phyloP scores from a whole-genome alignment of 1,284 basidiomycete genomes.

The Singerocomus rubriflavus region DNA sequence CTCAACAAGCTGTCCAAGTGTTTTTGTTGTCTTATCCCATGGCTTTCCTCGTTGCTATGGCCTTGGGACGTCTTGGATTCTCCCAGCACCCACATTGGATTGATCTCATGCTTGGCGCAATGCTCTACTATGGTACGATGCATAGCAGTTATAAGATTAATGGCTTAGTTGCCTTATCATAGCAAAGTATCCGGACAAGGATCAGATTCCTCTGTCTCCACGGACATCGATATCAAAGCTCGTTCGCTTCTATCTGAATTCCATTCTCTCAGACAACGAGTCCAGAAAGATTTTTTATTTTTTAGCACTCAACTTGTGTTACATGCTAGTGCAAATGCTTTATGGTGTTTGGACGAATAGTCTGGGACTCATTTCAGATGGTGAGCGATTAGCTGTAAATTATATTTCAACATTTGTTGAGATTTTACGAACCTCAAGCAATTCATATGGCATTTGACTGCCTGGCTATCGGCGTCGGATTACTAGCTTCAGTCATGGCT shows the following conservation, averaged over 20 bases:
- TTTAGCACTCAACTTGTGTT: slow-evolving; percentile 89
- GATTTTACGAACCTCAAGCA: slow-evolving; percentile 48
- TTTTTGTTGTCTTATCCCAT: slow-evolving; percentile 54
- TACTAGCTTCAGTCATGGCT: slow-evolving; percentile 96
- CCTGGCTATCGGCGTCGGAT: slow-evolving; percentile 93
- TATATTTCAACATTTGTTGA: not conserved
- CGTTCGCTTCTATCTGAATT: slow-evolving; percentile 77
- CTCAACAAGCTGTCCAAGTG: slow-evolving; percentile 48
- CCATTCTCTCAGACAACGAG: slow-evolving; percentile 87
- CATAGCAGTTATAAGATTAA: not conserved
- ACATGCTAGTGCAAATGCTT: slow-evolving; percentile 94
- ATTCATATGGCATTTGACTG: slow-evolving; percentile 99
- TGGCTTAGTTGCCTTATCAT: slow-evolving; percentile 7
- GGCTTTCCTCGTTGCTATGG: slow-evolving; percentile 42
- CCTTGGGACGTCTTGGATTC: slow-evolving; percentile 53
- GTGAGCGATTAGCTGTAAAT: slow-evolving; percentile 43
- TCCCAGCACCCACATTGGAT: slow-evolving; percentile 52
- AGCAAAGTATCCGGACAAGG: slow-evolving; percentile 57
- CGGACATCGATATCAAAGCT: slow-evolving; percentile 57
- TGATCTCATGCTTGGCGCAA: slow-evolving; percentile 47
- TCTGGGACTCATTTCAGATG: slow-evolving; percentile 94
- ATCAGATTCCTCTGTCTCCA: slow-evolving; percentile 43
- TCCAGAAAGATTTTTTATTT: slow-evolving; percentile 98
- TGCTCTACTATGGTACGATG: slow-evolving; percentile 59
- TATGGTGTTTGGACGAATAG: slow-evolving; percentile 99